Evolutionary conservation across 495 filamentous ascomycete species (phyloP).

Genomic region (Penicillium desertorum): DNA sequence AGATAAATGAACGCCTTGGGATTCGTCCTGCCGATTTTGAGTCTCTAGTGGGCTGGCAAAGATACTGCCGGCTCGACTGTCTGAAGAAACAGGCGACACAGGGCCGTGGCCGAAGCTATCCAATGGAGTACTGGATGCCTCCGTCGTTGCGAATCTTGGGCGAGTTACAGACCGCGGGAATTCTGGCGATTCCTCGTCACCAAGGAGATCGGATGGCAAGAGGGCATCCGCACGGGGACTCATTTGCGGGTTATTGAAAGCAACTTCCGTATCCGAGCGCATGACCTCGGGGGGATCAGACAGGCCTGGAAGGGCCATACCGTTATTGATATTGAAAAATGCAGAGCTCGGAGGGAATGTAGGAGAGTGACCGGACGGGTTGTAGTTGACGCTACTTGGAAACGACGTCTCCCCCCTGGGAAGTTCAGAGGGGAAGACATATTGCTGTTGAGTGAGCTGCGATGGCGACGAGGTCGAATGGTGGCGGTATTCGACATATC

Average conservation of each 20-base stretch:
- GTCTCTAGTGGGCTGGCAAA: slow-evolving; percentile 68
- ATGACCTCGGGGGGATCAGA: slow-evolving; percentile 41
- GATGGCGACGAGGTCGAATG: slow-evolving; percentile 50
- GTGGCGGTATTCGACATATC: slow-evolving; percentile 41
- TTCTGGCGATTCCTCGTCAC: slow-evolving; percentile 68
- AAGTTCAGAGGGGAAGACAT: slow-evolving; percentile 49
- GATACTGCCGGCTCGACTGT: slow-evolving; percentile 59
- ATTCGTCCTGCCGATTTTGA: slow-evolving; percentile 53
- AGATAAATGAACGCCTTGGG: slow-evolving; percentile 35
- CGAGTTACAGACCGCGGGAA: slow-evolving; percentile 44
- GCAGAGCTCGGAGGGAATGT: slow-evolving; percentile 48
- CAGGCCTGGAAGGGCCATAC: slow-evolving; percentile 45
- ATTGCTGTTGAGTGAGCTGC: slow-evolving; percentile 50
- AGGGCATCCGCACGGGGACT: slow-evolving; percentile 78
- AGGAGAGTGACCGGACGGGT: slow-evolving; percentile 47
- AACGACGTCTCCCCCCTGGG: slow-evolving; percentile 41
- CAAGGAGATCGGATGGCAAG: slow-evolving; percentile 76
- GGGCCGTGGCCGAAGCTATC: slow-evolving; percentile 52
- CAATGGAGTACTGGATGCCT: slow-evolving; percentile 33
- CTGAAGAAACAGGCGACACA: slow-evolving; percentile 69
- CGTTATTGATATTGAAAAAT: slow-evolving; percentile 63
- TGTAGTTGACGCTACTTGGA: slow-evolving; percentile 41
- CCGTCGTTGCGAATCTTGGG: slow-evolving; percentile 42
- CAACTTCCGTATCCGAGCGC: slow-evolving; percentile 44
- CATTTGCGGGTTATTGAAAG: slow-evolving; percentile 66